Evolutionary conservation across 1,284 basidiomycete genomes (phyloP).

Genomic region (Marasmius sp.): DNA sequence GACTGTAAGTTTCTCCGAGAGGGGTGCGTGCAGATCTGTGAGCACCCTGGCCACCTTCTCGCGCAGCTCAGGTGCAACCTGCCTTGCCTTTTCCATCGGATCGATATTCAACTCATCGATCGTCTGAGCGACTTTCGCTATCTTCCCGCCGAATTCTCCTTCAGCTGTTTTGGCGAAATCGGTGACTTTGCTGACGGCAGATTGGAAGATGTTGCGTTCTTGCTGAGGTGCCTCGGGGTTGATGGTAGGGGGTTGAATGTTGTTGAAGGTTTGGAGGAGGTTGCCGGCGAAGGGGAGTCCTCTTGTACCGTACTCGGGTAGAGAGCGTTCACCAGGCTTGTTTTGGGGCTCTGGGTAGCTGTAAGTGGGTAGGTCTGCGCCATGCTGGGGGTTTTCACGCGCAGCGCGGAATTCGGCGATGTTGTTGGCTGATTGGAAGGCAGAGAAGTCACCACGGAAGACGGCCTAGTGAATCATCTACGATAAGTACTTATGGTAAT

Average conservation of each 20-base stretch:
- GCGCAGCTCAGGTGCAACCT: not conserved
- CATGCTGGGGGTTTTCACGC: not conserved
- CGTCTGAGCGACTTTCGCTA: not conserved
- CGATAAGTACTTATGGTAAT: not conserved
- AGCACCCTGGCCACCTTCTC: not conserved
- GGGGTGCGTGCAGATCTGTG: not conserved
- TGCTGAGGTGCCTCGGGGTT: not conserved
- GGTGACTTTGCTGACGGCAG: not conserved
- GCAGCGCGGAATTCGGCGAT: not conserved
- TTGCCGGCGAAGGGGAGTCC: not conserved
- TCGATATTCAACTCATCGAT: not conserved
- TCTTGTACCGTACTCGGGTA: not conserved
- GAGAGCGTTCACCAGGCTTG: not conserved
- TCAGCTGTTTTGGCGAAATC: not conserved
- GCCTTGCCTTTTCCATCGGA: not conserved
- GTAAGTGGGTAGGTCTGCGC: not conserved
- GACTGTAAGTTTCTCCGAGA: not conserved
- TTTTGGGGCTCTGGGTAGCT: not conserved
- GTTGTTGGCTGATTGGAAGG: not conserved
- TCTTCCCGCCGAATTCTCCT: not conserved
- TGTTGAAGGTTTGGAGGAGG: not conserved
- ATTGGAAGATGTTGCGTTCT: not conserved
- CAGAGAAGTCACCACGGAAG: not conserved
- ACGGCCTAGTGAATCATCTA: not conserved
- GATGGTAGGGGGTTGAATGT: not conserved